These are phyloP conservation scores for Raphanus hybrid DNA, from an alignment of 441 rosid genomes.

Conservation along the genomic window DNA sequence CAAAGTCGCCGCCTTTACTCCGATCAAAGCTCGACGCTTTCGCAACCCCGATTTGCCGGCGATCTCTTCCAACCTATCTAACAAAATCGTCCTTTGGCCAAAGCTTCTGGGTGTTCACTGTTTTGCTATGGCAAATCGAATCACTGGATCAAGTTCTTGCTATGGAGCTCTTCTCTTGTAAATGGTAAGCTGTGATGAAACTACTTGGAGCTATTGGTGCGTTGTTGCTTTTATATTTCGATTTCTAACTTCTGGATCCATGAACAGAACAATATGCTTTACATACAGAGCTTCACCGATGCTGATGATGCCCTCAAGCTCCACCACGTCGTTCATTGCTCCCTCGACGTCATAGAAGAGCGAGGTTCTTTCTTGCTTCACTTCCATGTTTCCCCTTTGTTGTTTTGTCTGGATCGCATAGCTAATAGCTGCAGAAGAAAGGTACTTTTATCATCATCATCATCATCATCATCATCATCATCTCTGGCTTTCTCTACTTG, in stretches of 20 bases:
- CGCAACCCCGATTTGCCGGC: no score
- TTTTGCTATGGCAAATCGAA: no score
- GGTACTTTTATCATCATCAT: slow-evolving; percentile 42
- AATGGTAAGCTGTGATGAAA: no score
- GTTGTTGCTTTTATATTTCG: background rate
- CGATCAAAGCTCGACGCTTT: no score
- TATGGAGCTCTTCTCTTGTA: no score
- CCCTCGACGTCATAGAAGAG: slow-evolving; percentile 91
- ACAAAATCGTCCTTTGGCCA: no score
- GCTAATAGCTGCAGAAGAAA: slow-evolving; percentile 39
- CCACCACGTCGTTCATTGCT: slow-evolving; percentile 91
- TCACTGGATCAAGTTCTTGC: no score
- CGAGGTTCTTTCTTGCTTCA: slow-evolving; percentile 54
- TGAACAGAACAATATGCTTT: slow-evolving; percentile 77
- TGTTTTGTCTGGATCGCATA: background rate
- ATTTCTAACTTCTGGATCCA: slow-evolving; percentile 4
- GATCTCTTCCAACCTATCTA: no score
- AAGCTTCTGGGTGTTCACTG: no score
- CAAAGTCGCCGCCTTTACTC: no score
- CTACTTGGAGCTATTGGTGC: no score
- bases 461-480: background rate
- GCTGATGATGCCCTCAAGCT: slow-evolving; percentile 86
- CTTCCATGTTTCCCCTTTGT: slow-evolving; percentile 68
- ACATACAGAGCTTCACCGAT: slow-evolving; percentile 93
- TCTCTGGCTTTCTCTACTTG: background rate